Conservation (phyloP, 2,329 filamentous ascomycete species). For the Penicillium digitatum region DNA sequence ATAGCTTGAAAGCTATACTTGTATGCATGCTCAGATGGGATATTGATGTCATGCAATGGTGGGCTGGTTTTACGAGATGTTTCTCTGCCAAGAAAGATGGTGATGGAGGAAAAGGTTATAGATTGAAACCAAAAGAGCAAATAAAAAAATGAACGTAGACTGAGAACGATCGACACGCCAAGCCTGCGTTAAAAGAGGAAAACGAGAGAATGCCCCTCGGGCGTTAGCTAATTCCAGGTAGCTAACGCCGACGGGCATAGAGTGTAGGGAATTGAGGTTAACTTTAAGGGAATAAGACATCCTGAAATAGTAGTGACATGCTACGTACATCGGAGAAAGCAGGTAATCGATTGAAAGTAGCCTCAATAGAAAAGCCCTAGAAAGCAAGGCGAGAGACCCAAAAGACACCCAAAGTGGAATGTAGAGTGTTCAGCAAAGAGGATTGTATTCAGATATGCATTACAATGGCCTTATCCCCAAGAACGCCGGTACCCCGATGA, state of each 20-base stretch:
- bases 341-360: background rate
- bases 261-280: background rate
- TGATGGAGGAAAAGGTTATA: background rate
- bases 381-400: background rate
- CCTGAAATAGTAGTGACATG: background rate
- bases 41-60: no score
- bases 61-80: background rate
- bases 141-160: background rate
- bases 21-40: no score
- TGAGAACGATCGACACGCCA: background rate
- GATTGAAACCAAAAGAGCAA: background rate
- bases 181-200: background rate
- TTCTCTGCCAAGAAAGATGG: background rate
- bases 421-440: slow-evolving; percentile 1
- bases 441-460: slow-evolving; percentile 25
- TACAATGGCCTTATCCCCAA: slow-evolving; percentile 17
- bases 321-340: background rate
- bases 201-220: background rate
- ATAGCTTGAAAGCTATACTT: background rate
- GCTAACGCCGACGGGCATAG: background rate
- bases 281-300: background rate
- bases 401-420: background rate
- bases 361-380: background rate
- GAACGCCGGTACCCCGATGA: slow-evolving; percentile 26
- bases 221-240: background rate